These are phyloP conservation scores for Amaranthus hypochondriacus DNA, from an alignment of 148 eudicot genomes.

Conservation along the genomic window DNA sequence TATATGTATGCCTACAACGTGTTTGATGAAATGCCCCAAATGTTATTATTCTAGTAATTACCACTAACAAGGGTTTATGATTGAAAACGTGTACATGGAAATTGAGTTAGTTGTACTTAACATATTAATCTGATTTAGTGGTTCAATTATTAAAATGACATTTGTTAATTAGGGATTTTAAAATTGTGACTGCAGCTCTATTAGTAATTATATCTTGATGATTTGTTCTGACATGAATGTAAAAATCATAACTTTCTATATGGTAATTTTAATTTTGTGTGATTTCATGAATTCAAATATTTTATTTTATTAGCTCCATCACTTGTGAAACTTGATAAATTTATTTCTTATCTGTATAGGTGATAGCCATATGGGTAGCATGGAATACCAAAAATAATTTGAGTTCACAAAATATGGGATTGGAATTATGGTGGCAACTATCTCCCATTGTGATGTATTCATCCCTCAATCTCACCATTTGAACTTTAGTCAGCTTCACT, in stretches of 20 bases:
- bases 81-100: too few relatives aligned
- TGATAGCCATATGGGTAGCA: slow-evolving; percentile 3
- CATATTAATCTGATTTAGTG: too few relatives aligned
- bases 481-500: background rate
- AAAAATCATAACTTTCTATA: background rate
- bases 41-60: too few relatives aligned
- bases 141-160: too few relatives aligned
- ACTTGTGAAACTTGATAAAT: background rate
- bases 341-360: slow-evolving; percentile 8
- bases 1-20: too few relatives aligned
- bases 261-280: background rate
- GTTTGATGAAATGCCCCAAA: too few relatives aligned
- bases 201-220: too few relatives aligned
- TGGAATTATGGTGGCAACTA: slow-evolving; percentile 14
- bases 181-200: too few relatives aligned
- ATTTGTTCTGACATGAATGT: too few relatives aligned
- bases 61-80: too few relatives aligned
- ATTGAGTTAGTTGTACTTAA: too few relatives aligned
- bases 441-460: background rate
- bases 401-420: background rate
- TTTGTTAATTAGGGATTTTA: too few relatives aligned
- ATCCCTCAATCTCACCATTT: slow-evolving; percentile 11
- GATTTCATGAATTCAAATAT: background rate
- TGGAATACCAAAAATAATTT: background rate
- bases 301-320: background rate